These are phyloP conservation scores for Helichrysum umbraculigerum DNA, from an alignment of 129 eudicot genomes.

Conservation along the genomic window DNA sequence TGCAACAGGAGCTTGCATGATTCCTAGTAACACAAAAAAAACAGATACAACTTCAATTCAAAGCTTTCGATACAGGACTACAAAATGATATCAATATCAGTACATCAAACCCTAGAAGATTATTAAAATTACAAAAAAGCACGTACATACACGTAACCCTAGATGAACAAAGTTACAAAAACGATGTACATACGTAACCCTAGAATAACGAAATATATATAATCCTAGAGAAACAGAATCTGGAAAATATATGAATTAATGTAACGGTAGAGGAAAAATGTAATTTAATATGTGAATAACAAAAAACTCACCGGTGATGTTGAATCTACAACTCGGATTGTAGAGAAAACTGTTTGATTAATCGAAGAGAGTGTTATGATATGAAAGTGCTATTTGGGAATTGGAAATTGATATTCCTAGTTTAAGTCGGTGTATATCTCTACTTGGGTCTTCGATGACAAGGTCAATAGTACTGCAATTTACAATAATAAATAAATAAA, in stretches of 20 bases:
- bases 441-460: no score
- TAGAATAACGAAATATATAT: not conserved
- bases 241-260: not conserved
- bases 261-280: not conserved
- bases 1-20: constrained; percentile 80
- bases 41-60: not conserved
- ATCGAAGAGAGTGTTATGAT: no score
- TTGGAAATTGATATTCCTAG: no score
- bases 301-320: no score
- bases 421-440: no score
- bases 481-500: no score
- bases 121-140: no score
- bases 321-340: no score
- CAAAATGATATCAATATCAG: not conserved
- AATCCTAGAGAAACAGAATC: no score
- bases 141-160: not conserved
- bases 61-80: not conserved
- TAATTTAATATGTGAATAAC: not conserved
- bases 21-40: constrained; percentile 34
- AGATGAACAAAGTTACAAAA: not conserved
- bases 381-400: no score
- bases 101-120: not conserved
- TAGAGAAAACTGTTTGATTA: no score
- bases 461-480: no score
- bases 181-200: not conserved